Percentiles rank a stretch among this genome's conserved stretches.
Conservation (phyloP, 176 grass and related monocot genomes). For the Zizania latifolia region DNA sequence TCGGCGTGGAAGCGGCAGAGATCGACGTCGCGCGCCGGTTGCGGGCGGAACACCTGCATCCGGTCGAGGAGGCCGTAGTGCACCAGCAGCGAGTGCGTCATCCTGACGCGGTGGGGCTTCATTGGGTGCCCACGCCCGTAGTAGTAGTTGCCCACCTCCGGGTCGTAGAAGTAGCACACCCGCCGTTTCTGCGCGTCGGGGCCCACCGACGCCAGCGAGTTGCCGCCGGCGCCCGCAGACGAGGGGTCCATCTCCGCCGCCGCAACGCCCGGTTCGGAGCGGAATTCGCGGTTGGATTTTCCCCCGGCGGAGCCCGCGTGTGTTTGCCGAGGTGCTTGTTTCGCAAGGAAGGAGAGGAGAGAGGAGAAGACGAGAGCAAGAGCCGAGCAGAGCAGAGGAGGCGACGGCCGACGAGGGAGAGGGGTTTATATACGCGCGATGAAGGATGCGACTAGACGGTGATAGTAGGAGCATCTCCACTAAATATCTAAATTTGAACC, state of each 20-base stretch:
- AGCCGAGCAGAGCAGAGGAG: neutral
- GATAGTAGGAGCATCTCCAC: too few relatives aligned
- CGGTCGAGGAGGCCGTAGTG: constrained; percentile 64
- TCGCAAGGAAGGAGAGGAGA: neutral
- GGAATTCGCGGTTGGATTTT: constrained; percentile 1
- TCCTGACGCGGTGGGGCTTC: constrained; percentile 93
- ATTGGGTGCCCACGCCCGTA: constrained; percentile 88
- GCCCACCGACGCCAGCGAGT: constrained; percentile 61
- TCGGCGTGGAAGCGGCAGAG: constrained; percentile 90
- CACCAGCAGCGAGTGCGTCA: constrained; percentile 73
- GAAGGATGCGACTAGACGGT: too few relatives aligned
- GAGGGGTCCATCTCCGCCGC: constrained; percentile 39
- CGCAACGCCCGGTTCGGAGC: neutral
- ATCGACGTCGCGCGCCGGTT: constrained; percentile 53
- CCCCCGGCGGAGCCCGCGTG: neutral
- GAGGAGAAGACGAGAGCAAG: too few relatives aligned
- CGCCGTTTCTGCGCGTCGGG: constrained; percentile 71
- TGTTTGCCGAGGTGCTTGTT: neutral
- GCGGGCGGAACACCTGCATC: constrained; percentile 69
- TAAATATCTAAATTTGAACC: too few relatives aligned
- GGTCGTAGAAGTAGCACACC: constrained; percentile 97
- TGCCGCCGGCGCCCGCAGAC: constrained; percentile 44
- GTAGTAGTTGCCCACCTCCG: constrained; percentile 99
- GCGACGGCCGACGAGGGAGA: neutral
- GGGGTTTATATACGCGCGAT: neutral